These are phyloP conservation scores for Taphrina wiesneri DNA, from an alignment of 1,139 yeast genomes.

Conservation along the genomic window DNA sequence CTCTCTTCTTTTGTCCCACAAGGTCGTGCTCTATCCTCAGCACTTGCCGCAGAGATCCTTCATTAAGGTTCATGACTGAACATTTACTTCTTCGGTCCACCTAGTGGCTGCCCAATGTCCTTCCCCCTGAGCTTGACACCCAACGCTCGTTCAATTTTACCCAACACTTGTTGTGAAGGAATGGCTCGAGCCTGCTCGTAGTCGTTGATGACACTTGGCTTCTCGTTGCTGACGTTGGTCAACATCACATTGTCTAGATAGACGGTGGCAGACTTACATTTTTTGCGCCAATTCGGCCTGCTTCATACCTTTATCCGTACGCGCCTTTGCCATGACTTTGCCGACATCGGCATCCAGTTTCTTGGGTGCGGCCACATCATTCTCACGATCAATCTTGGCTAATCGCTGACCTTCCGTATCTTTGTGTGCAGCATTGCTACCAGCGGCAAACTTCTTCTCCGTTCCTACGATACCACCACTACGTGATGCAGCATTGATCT, in stretches of 20 bases:
- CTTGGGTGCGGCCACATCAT: constrained; percentile 90
- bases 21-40: not conserved
- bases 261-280: constrained; percentile 46
- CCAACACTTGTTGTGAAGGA: constrained; percentile 92
- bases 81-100: constrained; percentile 63
- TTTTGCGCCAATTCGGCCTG: constrained; percentile 96
- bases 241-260: not conserved
- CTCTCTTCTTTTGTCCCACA: not conserved
- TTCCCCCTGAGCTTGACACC: constrained; percentile 96
- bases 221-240: constrained; percentile 58
- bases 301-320: constrained; percentile 84
- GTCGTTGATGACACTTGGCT: constrained; percentile 92
- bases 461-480: constrained; percentile 83
- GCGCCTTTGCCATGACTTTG: constrained; percentile 78
- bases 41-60: no score
- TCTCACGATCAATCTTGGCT: constrained; percentile 88
- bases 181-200: constrained; percentile 96
- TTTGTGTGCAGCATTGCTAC: constrained; percentile 58
- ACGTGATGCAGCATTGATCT: constrained; percentile 91
- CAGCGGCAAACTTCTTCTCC: constrained; percentile 84
- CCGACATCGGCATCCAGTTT: constrained; percentile 84
- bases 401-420: constrained; percentile 93
- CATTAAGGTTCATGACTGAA: no score
- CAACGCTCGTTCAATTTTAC: constrained; percentile 87
- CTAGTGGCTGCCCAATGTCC: constrained; percentile 88